A percentile compares a stretch with the other conserved stretches of the same genome.
Conservation (phyloP, 139 green algal genomes). For the Volvox reticuliferus region DNA sequence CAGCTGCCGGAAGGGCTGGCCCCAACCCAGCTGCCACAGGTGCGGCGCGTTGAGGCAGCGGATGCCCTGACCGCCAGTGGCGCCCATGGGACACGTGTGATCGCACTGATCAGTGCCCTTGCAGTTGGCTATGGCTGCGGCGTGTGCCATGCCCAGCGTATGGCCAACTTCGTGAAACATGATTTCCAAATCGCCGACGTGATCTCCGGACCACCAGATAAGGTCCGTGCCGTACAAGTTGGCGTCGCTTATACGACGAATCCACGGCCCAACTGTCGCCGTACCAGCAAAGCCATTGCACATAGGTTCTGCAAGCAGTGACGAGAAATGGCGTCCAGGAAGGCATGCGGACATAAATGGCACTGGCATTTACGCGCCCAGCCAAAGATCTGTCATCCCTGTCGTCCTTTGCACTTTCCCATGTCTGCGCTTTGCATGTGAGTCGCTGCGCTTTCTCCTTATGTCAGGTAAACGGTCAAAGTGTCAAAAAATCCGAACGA, state of each 20-base stretch:
- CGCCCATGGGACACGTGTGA: conserved; percentile 24
- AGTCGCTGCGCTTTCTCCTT: no score
- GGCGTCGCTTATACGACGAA: no score
- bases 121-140: background rate
- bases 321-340: no score
- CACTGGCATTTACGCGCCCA: no score
- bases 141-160: conserved; percentile 7
- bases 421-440: no score
- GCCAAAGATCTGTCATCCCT: no score
- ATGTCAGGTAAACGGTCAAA: no score
- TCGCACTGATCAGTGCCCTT: conserved; percentile 41
- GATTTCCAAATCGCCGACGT: background rate
- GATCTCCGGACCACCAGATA: background rate
- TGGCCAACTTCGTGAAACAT: conserved; percentile 37
- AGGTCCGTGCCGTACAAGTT: background rate
- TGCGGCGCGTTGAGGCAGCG: conserved; percentile 41
- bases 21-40: conserved; percentile 14
- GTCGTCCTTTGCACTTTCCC: no score
- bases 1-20: background rate
- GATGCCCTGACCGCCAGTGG: background rate
- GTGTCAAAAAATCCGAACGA: no score
- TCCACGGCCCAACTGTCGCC: background rate
- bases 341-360: no score
- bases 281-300: background rate
- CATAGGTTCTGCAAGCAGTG: no score